Evolutionary conservation across 2,329 filamentous ascomycete species (phyloP).

Genomic region (Cladosporium sphaerospermum): DNA sequence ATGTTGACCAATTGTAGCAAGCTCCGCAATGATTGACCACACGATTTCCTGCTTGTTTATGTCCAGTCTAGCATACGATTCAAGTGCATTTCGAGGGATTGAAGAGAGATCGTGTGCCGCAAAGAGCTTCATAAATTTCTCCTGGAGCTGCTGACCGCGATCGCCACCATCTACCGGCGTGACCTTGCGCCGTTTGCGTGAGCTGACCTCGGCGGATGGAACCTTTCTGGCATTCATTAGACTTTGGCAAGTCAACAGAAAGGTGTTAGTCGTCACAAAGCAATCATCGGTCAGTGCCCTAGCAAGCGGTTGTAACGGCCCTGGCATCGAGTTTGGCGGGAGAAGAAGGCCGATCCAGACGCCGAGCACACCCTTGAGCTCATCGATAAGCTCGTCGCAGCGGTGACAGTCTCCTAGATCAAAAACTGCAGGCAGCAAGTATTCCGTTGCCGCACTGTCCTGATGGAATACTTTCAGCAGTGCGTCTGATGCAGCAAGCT

Average conservation of each 20-base stretch:
- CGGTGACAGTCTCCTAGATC: constrained; percentile 8
- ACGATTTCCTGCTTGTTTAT: constrained; percentile 18
- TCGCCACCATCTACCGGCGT: background rate
- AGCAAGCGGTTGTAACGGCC: background rate
- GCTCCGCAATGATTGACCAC: constrained; percentile 22
- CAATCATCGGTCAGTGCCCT: background rate
- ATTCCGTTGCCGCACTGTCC: constrained; percentile 15
- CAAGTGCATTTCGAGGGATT: constrained; percentile 16
- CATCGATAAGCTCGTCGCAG: constrained; percentile 14
- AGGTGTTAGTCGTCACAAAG: background rate
- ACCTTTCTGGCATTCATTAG: background rate
- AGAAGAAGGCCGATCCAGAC: background rate
- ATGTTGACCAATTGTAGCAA: constrained; percentile 15
- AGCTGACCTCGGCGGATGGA: background rate
- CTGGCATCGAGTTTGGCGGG: background rate
- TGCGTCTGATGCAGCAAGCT: background rate
- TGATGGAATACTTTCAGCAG: background rate
- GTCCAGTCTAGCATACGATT: constrained; percentile 17
- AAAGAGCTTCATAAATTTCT: constrained; percentile 14
- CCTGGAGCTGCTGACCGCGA: background rate
- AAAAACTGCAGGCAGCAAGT: constrained; percentile 16
- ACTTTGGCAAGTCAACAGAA: background rate
- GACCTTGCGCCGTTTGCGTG: constrained; percentile 1
- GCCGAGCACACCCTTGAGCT: constrained; percentile 3
- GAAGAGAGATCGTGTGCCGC: constrained; percentile 15